A percentile compares a stretch with the other conserved stretches of the same genome.
Conservation (phyloP, 169 alveolate species). For the Cystoisospora suis region DNA sequence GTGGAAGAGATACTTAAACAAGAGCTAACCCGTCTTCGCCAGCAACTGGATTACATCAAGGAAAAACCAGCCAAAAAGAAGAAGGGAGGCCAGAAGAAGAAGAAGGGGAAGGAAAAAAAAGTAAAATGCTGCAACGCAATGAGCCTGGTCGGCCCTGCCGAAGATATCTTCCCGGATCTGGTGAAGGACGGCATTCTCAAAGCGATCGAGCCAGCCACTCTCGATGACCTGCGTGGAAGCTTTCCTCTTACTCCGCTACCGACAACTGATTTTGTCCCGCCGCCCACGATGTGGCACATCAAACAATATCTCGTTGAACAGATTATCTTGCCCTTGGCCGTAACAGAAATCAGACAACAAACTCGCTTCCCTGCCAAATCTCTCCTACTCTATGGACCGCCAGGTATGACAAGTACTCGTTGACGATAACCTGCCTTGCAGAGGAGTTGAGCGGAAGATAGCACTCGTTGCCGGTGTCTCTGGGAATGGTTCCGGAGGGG, state of each 20-base stretch:
- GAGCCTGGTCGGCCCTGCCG: slow-evolving; percentile 68
- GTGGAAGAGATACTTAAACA: slow-evolving; percentile 82
- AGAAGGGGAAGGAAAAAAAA: slow-evolving; percentile 72
- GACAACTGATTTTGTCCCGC: slow-evolving; percentile 14
- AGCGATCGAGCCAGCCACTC: slow-evolving; percentile 67
- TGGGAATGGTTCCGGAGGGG: no score
- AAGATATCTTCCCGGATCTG: slow-evolving; percentile 72
- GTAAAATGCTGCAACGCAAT: slow-evolving; percentile 76
- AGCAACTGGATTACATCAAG: slow-evolving; percentile 33
- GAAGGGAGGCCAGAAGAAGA: slow-evolving; percentile 71
- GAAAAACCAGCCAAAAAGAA: slow-evolving; percentile 67
- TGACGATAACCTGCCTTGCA: no score
- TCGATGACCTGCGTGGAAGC: slow-evolving; percentile 77
- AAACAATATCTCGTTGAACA: slow-evolving; percentile 54
- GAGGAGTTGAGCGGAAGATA: no score
- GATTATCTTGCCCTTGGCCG: slow-evolving; percentile 42
- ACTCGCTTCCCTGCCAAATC: slow-evolving; percentile 41
- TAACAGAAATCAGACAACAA: neutral
- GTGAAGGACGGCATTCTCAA: slow-evolving; percentile 77
- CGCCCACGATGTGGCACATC: slow-evolving; percentile 45
- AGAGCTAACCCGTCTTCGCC: slow-evolving; percentile 79
- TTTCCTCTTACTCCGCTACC: slow-evolving; percentile 49
- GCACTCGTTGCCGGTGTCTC: no score
- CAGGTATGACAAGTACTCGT: no score
- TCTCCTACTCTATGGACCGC: slow-evolving; percentile 46